These are phyloP conservation scores for Entophlyctis luteolus DNA, from an alignment of 192 early-diverging fungal genomes.

Conservation along the genomic window DNA sequence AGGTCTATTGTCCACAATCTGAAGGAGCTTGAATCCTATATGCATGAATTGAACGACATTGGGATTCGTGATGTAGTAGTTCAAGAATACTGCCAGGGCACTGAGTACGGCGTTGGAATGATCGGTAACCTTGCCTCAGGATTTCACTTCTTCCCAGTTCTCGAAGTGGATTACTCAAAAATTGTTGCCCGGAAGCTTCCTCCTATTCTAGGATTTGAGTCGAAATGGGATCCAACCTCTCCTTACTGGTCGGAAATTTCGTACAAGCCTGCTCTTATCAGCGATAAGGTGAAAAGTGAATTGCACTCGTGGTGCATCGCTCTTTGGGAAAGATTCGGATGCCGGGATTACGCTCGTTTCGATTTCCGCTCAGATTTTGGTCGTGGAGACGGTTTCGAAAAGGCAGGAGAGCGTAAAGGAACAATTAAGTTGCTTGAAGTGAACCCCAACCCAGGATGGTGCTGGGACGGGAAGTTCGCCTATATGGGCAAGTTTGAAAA, in stretches of 20 bases:
- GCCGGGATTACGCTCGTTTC: conserved; percentile 53
- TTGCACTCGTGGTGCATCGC: conserved; percentile 36
- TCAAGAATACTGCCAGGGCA: conserved; percentile 52
- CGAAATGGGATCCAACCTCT: conserved; percentile 55
- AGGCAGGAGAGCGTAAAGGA: conserved; percentile 20
- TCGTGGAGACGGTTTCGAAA: conserved; percentile 20
- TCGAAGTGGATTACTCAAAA: conserved; percentile 53
- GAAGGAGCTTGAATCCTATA: conserved; percentile 41
- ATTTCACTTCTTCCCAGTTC: conserved; percentile 52
- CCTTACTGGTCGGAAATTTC: conserved; percentile 55
- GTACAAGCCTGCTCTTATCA: conserved; percentile 38
- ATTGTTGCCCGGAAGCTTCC: conserved; percentile 39
- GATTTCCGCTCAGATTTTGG: conserved; percentile 41
- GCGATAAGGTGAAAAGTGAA: conserved; percentile 4
- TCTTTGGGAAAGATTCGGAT: conserved; percentile 50
- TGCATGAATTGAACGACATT: conserved; percentile 33
- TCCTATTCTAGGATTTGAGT: conserved; percentile 57
- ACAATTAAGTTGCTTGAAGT: conserved; percentile 53
- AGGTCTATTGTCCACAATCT: conserved; percentile 43
- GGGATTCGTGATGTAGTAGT: conserved; percentile 49
- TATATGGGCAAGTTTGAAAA: conserved; percentile 53
- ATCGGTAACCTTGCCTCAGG: conserved; percentile 51
- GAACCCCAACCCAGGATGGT: conserved; percentile 60
- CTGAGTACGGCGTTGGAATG: conserved; percentile 55
- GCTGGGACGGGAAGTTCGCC: conserved; percentile 58